These are phyloP conservation scores for Cladosporium sphaerospermum DNA, from an alignment of 2,329 filamentous ascomycete species.

Conservation along the genomic window DNA sequence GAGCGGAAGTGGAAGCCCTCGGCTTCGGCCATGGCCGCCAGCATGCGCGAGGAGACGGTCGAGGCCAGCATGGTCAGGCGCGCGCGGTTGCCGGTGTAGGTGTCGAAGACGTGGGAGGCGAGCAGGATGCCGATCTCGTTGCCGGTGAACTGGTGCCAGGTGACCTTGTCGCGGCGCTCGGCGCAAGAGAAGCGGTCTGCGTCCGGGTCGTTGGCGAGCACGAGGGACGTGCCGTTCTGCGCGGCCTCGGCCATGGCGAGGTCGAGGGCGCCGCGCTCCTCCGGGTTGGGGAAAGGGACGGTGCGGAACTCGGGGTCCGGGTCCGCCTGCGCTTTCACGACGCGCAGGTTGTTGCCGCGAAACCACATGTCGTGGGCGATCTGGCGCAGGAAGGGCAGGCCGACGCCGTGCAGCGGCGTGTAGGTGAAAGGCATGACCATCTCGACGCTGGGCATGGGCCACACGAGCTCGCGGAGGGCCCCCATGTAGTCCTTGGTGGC, in stretches of 20 bases:
- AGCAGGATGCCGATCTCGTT: slow-evolving; percentile 59
- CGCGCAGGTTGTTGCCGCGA: slow-evolving; percentile 32
- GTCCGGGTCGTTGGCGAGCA: slow-evolving; percentile 60
- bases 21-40: slow-evolving; percentile 49
- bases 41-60: slow-evolving; percentile 59
- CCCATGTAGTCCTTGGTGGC: slow-evolving; percentile 40
- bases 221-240: slow-evolving; percentile 41
- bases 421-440: slow-evolving; percentile 42
- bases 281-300: slow-evolving; percentile 59
- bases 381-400: slow-evolving; percentile 42
- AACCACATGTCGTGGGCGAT: slow-evolving; percentile 32
- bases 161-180: slow-evolving; percentile 48
- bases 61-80: slow-evolving; percentile 54
- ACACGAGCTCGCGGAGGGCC: slow-evolving; percentile 33
- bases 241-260: slow-evolving; percentile 53
- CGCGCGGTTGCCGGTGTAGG: slow-evolving; percentile 32
- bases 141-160: slow-evolving; percentile 58
- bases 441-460: slow-evolving; percentile 18
- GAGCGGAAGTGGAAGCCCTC: slow-evolving; percentile 54
- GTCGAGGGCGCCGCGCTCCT: slow-evolving; percentile 57
- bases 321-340: slow-evolving; percentile 47
- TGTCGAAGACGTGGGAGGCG: slow-evolving; percentile 51
- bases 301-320: slow-evolving; percentile 60
- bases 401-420: slow-evolving; percentile 53
- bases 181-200: slow-evolving; percentile 59